Evolutionary conservation across 257 asterid species (phyloP), one percentile per base, ranked within the genome.

Genomic region (Verbena officinalis): DNA sequence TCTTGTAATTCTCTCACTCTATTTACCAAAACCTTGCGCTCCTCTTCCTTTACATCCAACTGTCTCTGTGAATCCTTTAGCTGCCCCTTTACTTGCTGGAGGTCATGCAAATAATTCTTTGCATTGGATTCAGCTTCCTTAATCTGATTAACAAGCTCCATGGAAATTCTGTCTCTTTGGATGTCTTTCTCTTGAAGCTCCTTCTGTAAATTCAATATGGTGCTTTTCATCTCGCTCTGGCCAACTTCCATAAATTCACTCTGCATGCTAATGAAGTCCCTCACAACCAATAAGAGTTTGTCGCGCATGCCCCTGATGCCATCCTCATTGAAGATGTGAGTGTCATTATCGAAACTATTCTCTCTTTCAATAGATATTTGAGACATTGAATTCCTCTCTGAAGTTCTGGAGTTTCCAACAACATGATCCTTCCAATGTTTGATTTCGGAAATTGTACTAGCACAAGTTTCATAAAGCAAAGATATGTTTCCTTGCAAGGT

Each of bases 101-200:
- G 95, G 52, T 86, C 92, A 55, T 78, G 84, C 76, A 73, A 74
- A 76, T 82, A 72, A 55, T 71, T 86, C 66, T 77, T 88, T 17
- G 92, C 87, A 65, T 65, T 77, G 56, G 77, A 76, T 83, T 94
- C 95, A 70, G 97, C 95, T 80, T 76, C 91, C 89, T 88, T 94
- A 33, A 90, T 86, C 84, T 94, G 99, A 76, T 67, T 77, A 76
- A 88, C 95, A 64, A 90, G 88, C 81, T 88, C 96, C 74, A 66
- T 77, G 72, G 90, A 84, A 23, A 84, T 73, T 71, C 76, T 86
- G n/a, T 94, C 99, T 69, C 80, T 78, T 77, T 94, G 95, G 61
- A 94, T 74, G 57, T 88, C 99, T 74, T 88, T 94, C 81, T 84
- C 93, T 78, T 86, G 95, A 66, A 94, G 91, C 79, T 94, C 97